Evolutionary conservation across 106 monocot species (phyloP).

Genomic region (Posidonia australis): DNA sequence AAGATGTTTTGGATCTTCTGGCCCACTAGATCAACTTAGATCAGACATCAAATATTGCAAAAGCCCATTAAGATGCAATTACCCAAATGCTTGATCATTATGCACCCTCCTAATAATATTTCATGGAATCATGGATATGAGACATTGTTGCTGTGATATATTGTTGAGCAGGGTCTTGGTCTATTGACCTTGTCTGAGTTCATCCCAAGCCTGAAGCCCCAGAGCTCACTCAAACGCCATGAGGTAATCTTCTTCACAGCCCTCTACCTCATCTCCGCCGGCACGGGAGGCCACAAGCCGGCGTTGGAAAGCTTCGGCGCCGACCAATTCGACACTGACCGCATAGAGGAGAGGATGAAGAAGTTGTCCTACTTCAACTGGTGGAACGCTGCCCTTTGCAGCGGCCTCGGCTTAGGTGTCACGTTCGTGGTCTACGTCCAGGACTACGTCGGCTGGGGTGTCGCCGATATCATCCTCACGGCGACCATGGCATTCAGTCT

Average conservation of each 20-base stretch:
- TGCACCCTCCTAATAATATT: too few relatives aligned
- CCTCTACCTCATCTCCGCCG: slow-evolving; percentile 63
- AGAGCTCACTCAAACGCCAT: slow-evolving; percentile 19
- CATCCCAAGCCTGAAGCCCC: slow-evolving; percentile 42
- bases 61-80: too few relatives aligned
- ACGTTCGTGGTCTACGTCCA: slow-evolving; percentile 50
- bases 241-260: slow-evolving; percentile 44
- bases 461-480: slow-evolving; percentile 30
- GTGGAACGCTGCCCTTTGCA: slow-evolving; percentile 66
- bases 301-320: slow-evolving; percentile 83
- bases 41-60: too few relatives aligned
- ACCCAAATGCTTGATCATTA: too few relatives aligned
- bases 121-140: too few relatives aligned
- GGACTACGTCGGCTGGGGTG: slow-evolving; percentile 48
- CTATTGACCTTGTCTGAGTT: slow-evolving; percentile 45
- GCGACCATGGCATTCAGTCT: slow-evolving; percentile 31
- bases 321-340: slow-evolving; percentile 69
- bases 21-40: too few relatives aligned
- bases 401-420: slow-evolving; percentile 46
- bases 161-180: slow-evolving; percentile 38
- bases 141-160: too few relatives aligned
- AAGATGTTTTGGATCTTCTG: too few relatives aligned
- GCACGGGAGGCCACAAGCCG: slow-evolving; percentile 76
- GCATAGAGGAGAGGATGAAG: slow-evolving; percentile 35
- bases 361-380: slow-evolving; percentile 96